A percentile compares a stretch with the other conserved stretches of the same genome.
Conservation (phyloP, 495 filamentous ascomycete species). For the Penicillium fimorum region DNA sequence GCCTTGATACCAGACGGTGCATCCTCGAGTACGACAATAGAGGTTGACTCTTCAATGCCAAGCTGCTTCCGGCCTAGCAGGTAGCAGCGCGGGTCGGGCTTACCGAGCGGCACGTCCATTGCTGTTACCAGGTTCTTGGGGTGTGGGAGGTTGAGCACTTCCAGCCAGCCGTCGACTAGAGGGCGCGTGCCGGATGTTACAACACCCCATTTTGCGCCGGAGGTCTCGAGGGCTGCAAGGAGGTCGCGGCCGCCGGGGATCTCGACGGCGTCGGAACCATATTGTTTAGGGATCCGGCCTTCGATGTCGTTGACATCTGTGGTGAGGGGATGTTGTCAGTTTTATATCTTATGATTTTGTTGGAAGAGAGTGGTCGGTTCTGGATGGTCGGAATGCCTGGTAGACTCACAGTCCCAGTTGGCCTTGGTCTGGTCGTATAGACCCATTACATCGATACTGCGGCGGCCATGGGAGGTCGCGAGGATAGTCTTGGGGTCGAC, state of each 20-base stretch:
- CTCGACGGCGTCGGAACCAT: conserved; percentile 75
- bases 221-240: conserved; percentile 56
- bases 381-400: background rate
- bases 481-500: conserved; percentile 80
- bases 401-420: conserved; percentile 81
- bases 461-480: conserved; percentile 82
- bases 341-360: background rate
- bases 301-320: conserved; percentile 79
- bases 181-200: conserved; percentile 86
- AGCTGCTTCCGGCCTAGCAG: conserved; percentile 64
- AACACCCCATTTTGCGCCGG: conserved; percentile 76
- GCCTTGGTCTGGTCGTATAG: conserved; percentile 76
- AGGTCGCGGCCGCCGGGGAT: conserved; percentile 67
- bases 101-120: conserved; percentile 81
- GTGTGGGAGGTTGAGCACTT: conserved; percentile 68
- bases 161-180: conserved; percentile 82
- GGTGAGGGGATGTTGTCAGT: conserved; percentile 6
- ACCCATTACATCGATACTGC: conserved; percentile 76
- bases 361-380: background rate
- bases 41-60: conserved; percentile 49
- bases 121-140: conserved; percentile 77
- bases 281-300: conserved; percentile 69
- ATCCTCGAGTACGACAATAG: conserved; percentile 85
- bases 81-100: conserved; percentile 86
- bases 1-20: conserved; percentile 86